Evolutionary conservation across 2,329 filamentous ascomycete species (phyloP).

Genomic region (Fusarium multiceps): DNA sequence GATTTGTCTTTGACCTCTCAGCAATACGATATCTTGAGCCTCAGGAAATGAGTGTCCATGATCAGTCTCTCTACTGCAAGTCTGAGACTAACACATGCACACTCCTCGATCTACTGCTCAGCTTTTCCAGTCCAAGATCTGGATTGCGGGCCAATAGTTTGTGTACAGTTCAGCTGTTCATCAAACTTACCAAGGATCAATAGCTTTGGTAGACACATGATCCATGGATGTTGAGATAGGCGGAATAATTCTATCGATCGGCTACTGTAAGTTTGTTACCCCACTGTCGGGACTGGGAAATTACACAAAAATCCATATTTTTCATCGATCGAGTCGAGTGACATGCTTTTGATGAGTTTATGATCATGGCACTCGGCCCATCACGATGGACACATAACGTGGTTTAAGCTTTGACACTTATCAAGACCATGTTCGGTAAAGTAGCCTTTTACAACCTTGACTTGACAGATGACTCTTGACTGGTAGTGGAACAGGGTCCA

Average conservation of each 20-base stretch:
- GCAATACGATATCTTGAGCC: constrained; percentile 19
- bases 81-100: constrained; percentile 20
- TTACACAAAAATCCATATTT: not conserved
- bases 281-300: constrained; percentile 3
- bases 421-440: not conserved
- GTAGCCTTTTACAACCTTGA: not conserved
- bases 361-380: not conserved
- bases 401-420: constrained; percentile 3
- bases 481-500: not conserved
- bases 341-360: not conserved
- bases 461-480: not conserved
- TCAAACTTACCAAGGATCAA: not conserved
- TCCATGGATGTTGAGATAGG: not conserved
- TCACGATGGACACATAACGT: not conserved
- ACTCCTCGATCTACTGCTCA: constrained; percentile 13
- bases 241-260: not conserved
- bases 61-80: constrained; percentile 2
- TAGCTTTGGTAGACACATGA: not conserved
- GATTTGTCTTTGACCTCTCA: not conserved
- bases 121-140: not conserved
- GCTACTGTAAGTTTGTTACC: not conserved
- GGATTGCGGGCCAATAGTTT: not conserved
- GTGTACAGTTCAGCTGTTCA: not conserved
- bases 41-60: constrained; percentile 14
- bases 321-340: not conserved